Conservation (phyloP, 805 yeast species). For the Yarrowia alimentaria region DNA sequence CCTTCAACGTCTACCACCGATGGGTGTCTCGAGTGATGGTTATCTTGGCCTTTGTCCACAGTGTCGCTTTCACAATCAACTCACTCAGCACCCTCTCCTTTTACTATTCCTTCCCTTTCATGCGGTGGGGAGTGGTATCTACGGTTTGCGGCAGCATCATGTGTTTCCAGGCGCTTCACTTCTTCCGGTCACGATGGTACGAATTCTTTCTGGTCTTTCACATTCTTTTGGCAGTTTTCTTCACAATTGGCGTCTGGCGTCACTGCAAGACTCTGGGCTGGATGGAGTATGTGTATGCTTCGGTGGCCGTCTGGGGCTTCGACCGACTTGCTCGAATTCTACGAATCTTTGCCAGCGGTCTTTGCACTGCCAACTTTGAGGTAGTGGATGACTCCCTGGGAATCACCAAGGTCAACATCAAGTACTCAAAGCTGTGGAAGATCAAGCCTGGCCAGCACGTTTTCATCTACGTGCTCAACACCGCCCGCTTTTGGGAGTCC, state of each 20-base stretch:
- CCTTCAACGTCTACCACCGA: constrained; percentile 60
- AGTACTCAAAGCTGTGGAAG: constrained; percentile 42
- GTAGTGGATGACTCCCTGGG: neutral
- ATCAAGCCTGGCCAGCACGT: constrained; percentile 56
- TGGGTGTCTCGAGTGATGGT: constrained; percentile 37
- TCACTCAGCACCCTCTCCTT: neutral
- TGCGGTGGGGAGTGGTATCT: constrained; percentile 46
- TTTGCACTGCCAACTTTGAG: constrained; percentile 30
- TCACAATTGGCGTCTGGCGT: constrained; percentile 55
- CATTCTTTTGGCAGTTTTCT: constrained; percentile 52
- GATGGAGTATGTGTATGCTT: constrained; percentile 50
- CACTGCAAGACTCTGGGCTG: constrained; percentile 51
- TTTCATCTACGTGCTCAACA: constrained; percentile 55
- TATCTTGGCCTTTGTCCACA: constrained; percentile 34
- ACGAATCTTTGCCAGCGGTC: constrained; percentile 59
- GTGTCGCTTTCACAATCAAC: constrained; percentile 26
- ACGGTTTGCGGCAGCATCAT: constrained; percentile 47
- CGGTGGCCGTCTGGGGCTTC: constrained; percentile 66
- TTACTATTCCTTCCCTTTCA: constrained; percentile 8
- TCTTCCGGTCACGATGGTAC: constrained; percentile 54
- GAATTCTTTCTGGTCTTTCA: constrained; percentile 63
- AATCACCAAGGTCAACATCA: constrained; percentile 29
- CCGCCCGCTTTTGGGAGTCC: constrained; percentile 60
- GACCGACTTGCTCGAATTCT: constrained; percentile 60
- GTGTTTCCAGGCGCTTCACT: constrained; percentile 49